These are phyloP conservation scores for Amanita pseudoporphyria DNA, from an alignment of 768 basidiomycete genomes.

Conservation along the genomic window DNA sequence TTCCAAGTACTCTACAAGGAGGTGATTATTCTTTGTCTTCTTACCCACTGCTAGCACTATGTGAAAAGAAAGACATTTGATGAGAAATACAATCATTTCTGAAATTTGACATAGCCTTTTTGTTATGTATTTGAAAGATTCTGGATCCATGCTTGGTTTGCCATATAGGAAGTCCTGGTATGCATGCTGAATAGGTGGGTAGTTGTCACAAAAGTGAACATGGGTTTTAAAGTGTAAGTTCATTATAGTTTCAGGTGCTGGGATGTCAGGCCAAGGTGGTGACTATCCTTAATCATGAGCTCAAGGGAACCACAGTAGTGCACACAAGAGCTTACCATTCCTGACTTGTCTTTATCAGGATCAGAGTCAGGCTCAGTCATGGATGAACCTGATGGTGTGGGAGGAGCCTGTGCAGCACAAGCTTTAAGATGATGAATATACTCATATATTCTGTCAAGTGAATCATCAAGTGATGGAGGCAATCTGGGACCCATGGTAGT, in stretches of 20 bases:
- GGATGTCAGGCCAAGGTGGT: background rate
- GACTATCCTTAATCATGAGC: background rate
- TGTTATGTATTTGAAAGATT: background rate
- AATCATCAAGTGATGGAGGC: no score
- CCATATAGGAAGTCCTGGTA: background rate
- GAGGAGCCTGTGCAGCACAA: background rate
- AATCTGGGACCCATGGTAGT: no score
- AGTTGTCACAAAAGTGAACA: background rate
- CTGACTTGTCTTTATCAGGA: constrained; percentile 2
- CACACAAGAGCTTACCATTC: background rate
- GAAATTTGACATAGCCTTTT: background rate
- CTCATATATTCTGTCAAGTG: background rate
- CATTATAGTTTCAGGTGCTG: background rate
- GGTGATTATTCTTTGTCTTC: no score
- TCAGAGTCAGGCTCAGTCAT: background rate
- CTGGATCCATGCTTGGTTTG: background rate
- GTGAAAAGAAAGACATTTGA: background rate
- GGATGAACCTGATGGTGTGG: constrained; percentile 1
- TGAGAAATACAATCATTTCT: background rate
- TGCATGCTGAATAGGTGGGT: background rate
- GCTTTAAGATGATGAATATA: background rate
- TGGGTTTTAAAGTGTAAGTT: background rate
- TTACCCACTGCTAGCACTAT: background rate
- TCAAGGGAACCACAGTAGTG: background rate
- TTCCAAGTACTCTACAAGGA: background rate